Percentiles rank a stretch among this genome's conserved stretches.
These are phyloP conservation scores for Rhodamnia rubescens DNA, from an alignment of 345 rosid genomes.

Conservation along the genomic window DNA sequence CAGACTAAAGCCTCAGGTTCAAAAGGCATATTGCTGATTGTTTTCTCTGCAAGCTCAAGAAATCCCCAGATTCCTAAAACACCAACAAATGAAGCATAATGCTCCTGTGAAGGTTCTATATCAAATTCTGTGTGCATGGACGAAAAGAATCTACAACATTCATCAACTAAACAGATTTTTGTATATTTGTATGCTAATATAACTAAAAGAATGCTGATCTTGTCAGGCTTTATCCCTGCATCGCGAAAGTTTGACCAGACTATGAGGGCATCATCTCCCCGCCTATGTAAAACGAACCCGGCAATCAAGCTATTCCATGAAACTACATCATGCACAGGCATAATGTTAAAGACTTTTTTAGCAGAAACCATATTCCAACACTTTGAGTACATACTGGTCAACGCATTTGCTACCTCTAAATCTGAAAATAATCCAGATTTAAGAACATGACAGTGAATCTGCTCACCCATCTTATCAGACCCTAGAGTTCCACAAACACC, in stretches of 20 bases:
- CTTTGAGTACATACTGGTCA: conserved; percentile 68
- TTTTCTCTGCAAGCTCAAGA: conserved; percentile 69
- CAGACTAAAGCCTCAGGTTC: conserved; percentile 44
- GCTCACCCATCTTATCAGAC: conserved; percentile 52
- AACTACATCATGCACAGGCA: conserved; percentile 41
- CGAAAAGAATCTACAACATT: conserved; percentile 39
- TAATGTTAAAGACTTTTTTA: conserved; percentile 30
- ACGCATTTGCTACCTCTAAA: conserved; percentile 51
- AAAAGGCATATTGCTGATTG: conserved; percentile 34
- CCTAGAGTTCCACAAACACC: conserved; percentile 73
- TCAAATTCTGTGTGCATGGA: conserved; percentile 39
- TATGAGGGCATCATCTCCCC: conserved; percentile 52
- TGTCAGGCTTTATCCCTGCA: conserved; percentile 34
- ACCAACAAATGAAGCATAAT: conserved; percentile 45
- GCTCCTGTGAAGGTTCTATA: conserved; percentile 55
- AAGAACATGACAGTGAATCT: conserved; percentile 50
- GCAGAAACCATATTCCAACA: conserved; percentile 39
- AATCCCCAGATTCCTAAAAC: conserved; percentile 73
- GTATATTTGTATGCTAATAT: conserved; percentile 50
- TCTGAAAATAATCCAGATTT: conserved; percentile 43
- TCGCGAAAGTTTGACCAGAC: conserved; percentile 47
- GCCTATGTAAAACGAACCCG: conserved; percentile 54
- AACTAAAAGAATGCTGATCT: conserved; percentile 36
- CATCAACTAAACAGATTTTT: conserved; percentile 31
- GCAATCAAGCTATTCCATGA: conserved; percentile 78